Percentiles rank a stretch among this genome's conserved stretches.
Conservation (phyloP, 345 rosid species). For the Excoecaria cochinchinensis region DNA sequence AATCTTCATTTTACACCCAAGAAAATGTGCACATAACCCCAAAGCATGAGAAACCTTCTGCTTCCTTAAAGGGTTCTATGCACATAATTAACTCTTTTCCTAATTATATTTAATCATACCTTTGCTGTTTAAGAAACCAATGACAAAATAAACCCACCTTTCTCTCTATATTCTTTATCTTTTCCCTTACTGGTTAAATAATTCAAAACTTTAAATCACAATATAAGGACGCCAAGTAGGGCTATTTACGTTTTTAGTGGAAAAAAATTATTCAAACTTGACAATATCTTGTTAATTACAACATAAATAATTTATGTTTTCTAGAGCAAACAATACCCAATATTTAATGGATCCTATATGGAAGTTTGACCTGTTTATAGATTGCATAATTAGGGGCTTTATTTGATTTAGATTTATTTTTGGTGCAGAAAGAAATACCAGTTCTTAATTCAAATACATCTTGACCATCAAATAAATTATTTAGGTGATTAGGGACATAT, state of each 20-base stretch:
- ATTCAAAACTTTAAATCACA: background rate
- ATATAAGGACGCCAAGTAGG: background rate
- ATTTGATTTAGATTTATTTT: background rate
- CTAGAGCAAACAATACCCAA: background rate
- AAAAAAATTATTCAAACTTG: background rate
- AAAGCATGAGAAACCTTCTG: background rate
- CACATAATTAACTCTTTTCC: background rate
- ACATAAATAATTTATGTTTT: background rate
- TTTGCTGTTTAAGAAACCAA: background rate
- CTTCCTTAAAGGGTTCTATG: background rate
- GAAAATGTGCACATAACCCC: background rate
- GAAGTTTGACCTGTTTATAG: background rate
- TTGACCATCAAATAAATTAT: background rate
- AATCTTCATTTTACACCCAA: background rate
- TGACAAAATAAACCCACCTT: background rate
- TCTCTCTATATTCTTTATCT: too few species aligned
- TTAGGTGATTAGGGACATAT: background rate
- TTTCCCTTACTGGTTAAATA: background rate
- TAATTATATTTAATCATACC: background rate
- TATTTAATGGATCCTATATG: background rate
- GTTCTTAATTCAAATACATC: background rate
- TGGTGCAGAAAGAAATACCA: background rate
- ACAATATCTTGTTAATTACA: too few species aligned
- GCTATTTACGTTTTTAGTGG: background rate
- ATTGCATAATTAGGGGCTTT: background rate